Conservation (phyloP, 768 basidiomycete species). For the Coprinellus aureogranulatus region DNA sequence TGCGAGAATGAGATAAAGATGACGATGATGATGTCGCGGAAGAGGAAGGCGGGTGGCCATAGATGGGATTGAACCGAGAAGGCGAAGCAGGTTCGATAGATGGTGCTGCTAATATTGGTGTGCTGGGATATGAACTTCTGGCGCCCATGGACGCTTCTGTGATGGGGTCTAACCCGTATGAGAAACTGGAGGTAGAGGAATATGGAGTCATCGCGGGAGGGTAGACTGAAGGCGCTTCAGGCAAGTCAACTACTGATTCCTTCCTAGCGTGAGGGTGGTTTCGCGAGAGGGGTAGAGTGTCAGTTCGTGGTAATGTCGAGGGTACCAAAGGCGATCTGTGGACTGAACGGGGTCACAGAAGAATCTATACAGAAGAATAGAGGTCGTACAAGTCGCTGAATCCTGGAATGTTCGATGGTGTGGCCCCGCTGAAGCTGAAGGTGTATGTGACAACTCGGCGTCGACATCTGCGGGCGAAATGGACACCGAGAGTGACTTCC, state of each 20-base stretch:
- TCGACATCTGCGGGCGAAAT: constrained; percentile 52
- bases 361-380: constrained; percentile 7
- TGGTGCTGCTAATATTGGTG: constrained; percentile 26
- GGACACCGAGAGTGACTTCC: constrained; percentile 67
- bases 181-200: constrained; percentile 26
- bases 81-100: constrained; percentile 29
- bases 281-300: constrained; percentile 49
- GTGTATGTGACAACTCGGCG: constrained; percentile 21
- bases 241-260: constrained; percentile 55
- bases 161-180: constrained; percentile 38
- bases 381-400: constrained; percentile 17
- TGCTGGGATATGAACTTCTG: constrained; percentile 19
- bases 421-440: constrained; percentile 32
- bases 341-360: constrained; percentile 17
- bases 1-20: constrained; percentile 23
- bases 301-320: constrained; percentile 50
- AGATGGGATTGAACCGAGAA: constrained; percentile 22
- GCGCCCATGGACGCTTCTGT: constrained; percentile 26
- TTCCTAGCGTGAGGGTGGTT: constrained; percentile 80
- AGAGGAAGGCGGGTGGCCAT: constrained; percentile 4
- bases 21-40: constrained; percentile 7
- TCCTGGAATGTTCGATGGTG: constrained; percentile 27
- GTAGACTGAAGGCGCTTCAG: constrained; percentile 37
- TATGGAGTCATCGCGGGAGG: constrained; percentile 30
- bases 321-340: constrained; percentile 35